phyloP scores from a whole-genome alignment of 2,329 filamentous ascomycete species.

The Ilyonectria sp. region DNA sequence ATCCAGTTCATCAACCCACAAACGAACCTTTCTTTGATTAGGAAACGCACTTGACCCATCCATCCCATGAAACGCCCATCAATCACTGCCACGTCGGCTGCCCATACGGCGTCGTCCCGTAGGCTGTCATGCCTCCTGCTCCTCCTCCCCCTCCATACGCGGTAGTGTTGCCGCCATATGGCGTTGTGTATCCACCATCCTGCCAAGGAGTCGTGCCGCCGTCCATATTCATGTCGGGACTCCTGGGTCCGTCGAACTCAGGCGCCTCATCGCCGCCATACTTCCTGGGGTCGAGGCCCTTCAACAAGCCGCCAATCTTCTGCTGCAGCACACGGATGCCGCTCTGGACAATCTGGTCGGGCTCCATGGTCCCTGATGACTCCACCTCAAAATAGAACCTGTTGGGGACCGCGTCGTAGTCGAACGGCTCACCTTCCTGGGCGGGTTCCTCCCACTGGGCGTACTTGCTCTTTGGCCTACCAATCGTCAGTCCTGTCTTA shows the following conservation, averaged over 20 bases:
- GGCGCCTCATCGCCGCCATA: conserved; percentile 68
- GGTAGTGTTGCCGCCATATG: conserved; percentile 74
- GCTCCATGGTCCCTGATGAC: conserved; percentile 87
- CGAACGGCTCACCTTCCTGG: conserved; percentile 87
- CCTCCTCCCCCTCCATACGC: conserved; percentile 73
- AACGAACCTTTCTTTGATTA: conserved; percentile 41
- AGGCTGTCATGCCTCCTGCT: conserved; percentile 72
- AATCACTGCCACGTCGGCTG: conserved; percentile 64
- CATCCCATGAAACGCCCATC: conserved; percentile 45
- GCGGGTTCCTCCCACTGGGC: conserved; percentile 84
- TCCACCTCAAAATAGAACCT: conserved; percentile 97
- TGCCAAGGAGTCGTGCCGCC: conserved; percentile 70
- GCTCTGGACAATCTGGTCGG: conserved; percentile 89
- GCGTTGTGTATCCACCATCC: conserved; percentile 78
- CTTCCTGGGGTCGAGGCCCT: conserved; percentile 63
- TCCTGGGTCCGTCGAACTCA: conserved; percentile 75
- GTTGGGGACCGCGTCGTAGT: conserved; percentile 88
- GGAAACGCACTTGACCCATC: conserved; percentile 34
- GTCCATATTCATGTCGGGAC: conserved; percentile 75
- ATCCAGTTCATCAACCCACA: conserved; percentile 37
- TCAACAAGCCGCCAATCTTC: conserved; percentile 88
- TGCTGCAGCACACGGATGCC: conserved; percentile 91
- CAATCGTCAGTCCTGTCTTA: conserved; percentile 18
- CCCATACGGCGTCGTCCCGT: conserved; percentile 72
- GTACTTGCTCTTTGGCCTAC: conserved; percentile 86